These are phyloP conservation scores for Asterionellopsis glacialis DNA, from an alignment of 108 stramenopile species.

Conservation along the genomic window DNA sequence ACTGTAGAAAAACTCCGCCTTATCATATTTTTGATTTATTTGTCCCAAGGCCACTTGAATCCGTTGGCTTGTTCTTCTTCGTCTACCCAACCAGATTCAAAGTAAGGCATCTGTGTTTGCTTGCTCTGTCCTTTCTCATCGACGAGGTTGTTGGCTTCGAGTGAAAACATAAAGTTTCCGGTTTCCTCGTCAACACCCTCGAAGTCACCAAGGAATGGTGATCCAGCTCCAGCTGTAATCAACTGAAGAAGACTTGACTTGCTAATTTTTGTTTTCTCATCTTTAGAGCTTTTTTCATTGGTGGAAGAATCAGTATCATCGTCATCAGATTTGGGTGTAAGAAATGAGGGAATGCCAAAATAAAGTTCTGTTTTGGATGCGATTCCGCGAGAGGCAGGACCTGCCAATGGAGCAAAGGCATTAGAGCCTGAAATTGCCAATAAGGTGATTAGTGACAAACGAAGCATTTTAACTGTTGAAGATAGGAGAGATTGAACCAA, in stretches of 20 bases:
- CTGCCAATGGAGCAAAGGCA: no score
- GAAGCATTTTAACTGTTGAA: background rate
- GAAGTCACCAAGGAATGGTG: slow-evolving; percentile 80
- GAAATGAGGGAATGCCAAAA: slow-evolving; percentile 48
- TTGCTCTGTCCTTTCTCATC: slow-evolving; percentile 79
- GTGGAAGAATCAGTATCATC: slow-evolving; percentile 25
- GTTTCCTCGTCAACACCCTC: slow-evolving; percentile 81
- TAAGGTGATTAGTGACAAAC: no score
- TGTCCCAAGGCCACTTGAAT: slow-evolving; percentile 58
- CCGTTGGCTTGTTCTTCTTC: slow-evolving; percentile 38
- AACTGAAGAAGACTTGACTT: slow-evolving; percentile 59
- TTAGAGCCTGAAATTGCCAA: no score
- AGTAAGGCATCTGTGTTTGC: slow-evolving; percentile 84
- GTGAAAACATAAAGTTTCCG: slow-evolving; percentile 79
- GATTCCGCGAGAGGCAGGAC: background rate
- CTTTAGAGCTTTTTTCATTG: slow-evolving; percentile 6
- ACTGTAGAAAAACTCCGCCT: no score
- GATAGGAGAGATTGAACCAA: no score
- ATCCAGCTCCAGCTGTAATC: slow-evolving; percentile 76
- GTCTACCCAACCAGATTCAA: slow-evolving; percentile 84
- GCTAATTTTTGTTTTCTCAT: slow-evolving; percentile 57
- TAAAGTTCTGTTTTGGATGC: slow-evolving; percentile 15
- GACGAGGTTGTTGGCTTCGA: slow-evolving; percentile 86
- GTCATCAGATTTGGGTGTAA: slow-evolving; percentile 10
- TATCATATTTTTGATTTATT: slow-evolving; percentile 5